These are phyloP conservation scores for Malassezia cuniculi DNA, from an alignment of 1,284 basidiomycete genomes.

Conservation along the genomic window DNA sequence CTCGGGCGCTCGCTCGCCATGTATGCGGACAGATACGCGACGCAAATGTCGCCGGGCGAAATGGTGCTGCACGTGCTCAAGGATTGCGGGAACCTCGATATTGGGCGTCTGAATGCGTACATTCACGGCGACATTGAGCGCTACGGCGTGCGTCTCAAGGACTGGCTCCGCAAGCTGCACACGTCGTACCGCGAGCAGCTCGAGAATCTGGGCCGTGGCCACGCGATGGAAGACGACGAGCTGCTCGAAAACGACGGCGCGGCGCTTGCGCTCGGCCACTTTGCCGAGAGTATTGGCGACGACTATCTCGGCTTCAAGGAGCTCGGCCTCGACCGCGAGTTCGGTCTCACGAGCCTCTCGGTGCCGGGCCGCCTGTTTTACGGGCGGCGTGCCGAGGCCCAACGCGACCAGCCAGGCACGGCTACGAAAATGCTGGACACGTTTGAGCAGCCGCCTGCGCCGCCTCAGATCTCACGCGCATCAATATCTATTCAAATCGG, in stretches of 20 bases:
- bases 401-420: background rate
- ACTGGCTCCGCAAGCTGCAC: slow-evolving; percentile 72
- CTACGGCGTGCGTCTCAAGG: slow-evolving; percentile 61
- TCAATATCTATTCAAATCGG: slow-evolving; percentile 68
- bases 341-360: slow-evolving; percentile 63
- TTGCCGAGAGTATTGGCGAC: slow-evolving; percentile 74
- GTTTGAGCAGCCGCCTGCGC: slow-evolving; percentile 68
- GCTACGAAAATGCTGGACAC: slow-evolving; percentile 16
- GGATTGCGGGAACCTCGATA: slow-evolving; percentile 65
- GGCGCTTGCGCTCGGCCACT: slow-evolving; percentile 63
- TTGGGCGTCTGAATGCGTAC: slow-evolving; percentile 69
- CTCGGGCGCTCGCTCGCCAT: slow-evolving; percentile 73
- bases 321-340: slow-evolving; percentile 73
- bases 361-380: slow-evolving; percentile 69
- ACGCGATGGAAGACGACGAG: slow-evolving; percentile 55
- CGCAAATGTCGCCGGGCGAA: slow-evolving; percentile 74
- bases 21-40: slow-evolving; percentile 65
- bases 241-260: slow-evolving; percentile 69
- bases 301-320: slow-evolving; percentile 83
- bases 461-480: slow-evolving; percentile 57
- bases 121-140: slow-evolving; percentile 76
- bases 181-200: slow-evolving; percentile 61
- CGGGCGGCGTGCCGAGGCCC: slow-evolving; percentile 48
- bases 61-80: slow-evolving; percentile 78
- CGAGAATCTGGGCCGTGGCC: slow-evolving; percentile 49